Conservation (phyloP, 768 basidiomycete species). For the Pleurotus citrinopileatus region DNA sequence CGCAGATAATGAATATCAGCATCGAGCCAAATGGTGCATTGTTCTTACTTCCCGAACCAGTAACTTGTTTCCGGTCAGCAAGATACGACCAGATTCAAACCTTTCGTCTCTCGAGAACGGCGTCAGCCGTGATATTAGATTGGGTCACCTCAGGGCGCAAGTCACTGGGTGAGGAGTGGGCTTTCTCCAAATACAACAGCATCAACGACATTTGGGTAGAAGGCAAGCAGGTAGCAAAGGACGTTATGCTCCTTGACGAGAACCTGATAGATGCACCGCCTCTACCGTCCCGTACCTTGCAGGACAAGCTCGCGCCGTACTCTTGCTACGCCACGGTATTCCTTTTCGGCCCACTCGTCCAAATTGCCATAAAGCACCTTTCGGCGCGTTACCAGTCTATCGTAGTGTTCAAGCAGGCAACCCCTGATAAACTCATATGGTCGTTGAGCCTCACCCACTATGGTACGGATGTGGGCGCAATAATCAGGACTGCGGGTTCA, state of each 20-base stretch:
- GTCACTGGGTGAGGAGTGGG: constrained; percentile 86
- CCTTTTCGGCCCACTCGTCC: constrained; percentile 67
- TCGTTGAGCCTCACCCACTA: constrained; percentile 61
- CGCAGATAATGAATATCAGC: constrained; percentile 54
- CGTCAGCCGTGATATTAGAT: constrained; percentile 77
- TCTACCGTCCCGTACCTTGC: constrained; percentile 45
- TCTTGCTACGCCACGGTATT: constrained; percentile 88
- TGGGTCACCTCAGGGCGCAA: constrained; percentile 91
- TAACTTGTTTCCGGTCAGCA: constrained; percentile 86
- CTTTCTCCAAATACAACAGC: constrained; percentile 80
- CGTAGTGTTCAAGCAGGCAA: constrained; percentile 59
- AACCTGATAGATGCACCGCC: constrained; percentile 16
- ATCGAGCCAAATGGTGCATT: constrained; percentile 55
- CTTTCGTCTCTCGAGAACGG: constrained; percentile 52
- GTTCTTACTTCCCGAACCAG: constrained; percentile 87
- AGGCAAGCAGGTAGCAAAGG: constrained; percentile 66
- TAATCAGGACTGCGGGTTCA: constrained; percentile 72
- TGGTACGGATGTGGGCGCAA: constrained; percentile 37
- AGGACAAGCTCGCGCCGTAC: constrained; percentile 71
- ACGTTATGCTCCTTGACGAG: constrained; percentile 75
- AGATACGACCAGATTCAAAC: constrained; percentile 82
- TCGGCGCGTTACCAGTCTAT: constrained; percentile 46
- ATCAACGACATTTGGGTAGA: constrained; percentile 78
- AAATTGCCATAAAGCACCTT: constrained; percentile 46
- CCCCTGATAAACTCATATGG: constrained; percentile 75